phyloP scores from a whole-genome alignment of 2,329 filamentous ascomycete species.

The Exophiala dermatitidis region DNA sequence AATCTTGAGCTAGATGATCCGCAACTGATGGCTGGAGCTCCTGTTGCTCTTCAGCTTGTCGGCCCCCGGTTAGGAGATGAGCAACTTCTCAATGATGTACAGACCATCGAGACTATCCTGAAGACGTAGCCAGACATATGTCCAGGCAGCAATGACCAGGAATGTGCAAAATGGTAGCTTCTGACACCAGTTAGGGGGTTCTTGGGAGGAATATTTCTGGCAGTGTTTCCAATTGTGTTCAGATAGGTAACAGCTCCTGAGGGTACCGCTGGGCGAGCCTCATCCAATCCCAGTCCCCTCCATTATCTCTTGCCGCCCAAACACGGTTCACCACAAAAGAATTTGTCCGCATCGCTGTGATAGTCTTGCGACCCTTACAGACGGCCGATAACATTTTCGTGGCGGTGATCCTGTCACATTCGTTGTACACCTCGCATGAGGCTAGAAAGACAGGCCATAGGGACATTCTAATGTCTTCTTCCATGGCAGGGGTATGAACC shows the following conservation, averaged over 20 bases:
- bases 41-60: conserved; percentile 32
- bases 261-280: conserved; percentile 27
- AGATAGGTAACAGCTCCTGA: conserved; percentile 31
- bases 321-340: conserved; percentile 29
- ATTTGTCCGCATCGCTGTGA: conserved; percentile 27
- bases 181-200: too few relatives aligned
- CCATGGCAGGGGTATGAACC: conserved; percentile 24
- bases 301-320: conserved; percentile 29
- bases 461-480: conserved; percentile 29
- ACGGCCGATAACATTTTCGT: conserved; percentile 28
- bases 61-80: conserved; percentile 31
- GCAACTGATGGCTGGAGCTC: conserved; percentile 32
- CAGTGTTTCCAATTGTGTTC: conserved; percentile 3
- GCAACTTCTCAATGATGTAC: conserved; percentile 31
- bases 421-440: conserved; percentile 27
- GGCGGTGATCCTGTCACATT: conserved; percentile 26
- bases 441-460: conserved; percentile 31
- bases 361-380: conserved; percentile 26
- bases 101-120: conserved; percentile 28
- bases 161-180: not conserved
- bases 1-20: conserved; percentile 28
- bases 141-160: not conserved
- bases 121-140: conserved; percentile 5
- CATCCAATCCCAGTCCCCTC: conserved; percentile 31
- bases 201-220: not conserved